phyloP scores from a whole-genome alignment of 371 early-diverging fungal species.

The Mucor mucedo region DNA sequence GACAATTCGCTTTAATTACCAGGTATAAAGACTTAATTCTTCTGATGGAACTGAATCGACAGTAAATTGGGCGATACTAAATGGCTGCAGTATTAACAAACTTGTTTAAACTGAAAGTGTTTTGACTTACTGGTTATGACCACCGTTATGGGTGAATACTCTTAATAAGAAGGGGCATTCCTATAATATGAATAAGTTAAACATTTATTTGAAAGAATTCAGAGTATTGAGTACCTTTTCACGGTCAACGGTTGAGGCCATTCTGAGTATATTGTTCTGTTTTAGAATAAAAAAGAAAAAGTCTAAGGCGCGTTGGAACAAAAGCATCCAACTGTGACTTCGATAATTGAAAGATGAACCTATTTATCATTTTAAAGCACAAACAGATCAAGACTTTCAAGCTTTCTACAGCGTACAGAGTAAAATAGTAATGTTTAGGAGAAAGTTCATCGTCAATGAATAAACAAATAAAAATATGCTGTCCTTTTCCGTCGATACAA shows the following conservation, averaged over 20 bases:
- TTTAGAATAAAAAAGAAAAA: background rate
- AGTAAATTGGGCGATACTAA: conserved; percentile 46
- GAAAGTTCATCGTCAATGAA: no score
- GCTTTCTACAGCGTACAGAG: no score
- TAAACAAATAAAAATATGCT: no score
- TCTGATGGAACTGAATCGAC: conserved; percentile 48
- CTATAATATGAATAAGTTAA: conserved; percentile 27
- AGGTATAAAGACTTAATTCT: conserved; percentile 67
- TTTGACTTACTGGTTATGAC: conserved; percentile 52
- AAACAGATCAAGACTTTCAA: no score
- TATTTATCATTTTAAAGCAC: no score
- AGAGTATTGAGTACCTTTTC: conserved; percentile 40
- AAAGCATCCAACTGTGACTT: background rate
- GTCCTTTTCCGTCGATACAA: no score
- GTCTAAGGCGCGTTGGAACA: conserved; percentile 5
- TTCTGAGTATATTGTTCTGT: conserved; percentile 1
- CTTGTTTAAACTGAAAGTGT: background rate
- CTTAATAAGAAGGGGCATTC: conserved; percentile 68
- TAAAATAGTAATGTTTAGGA: no score
- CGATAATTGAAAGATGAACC: background rate
- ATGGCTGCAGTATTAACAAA: background rate
- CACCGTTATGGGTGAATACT: conserved; percentile 50
- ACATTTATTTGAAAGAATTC: background rate
- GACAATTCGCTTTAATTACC: conserved; percentile 39
- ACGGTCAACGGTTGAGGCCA: conserved; percentile 49